phyloP scores from a whole-genome alignment of 306 rosid genomes.

The Malus fusca region DNA sequence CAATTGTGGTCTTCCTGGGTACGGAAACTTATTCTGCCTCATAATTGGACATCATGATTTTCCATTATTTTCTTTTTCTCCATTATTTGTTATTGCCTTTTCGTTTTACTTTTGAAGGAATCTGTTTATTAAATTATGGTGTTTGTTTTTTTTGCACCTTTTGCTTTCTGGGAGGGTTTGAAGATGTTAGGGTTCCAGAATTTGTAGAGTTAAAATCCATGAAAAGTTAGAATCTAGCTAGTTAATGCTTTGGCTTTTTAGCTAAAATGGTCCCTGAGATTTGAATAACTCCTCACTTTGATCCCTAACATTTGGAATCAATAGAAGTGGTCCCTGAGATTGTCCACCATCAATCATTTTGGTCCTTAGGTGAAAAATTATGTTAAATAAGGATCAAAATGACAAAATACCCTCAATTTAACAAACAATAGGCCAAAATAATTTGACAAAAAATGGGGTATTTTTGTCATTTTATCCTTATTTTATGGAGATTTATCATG shows the following conservation, averaged over 20 bases:
- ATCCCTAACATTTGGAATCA: too few relatives aligned
- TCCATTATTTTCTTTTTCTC: neutral
- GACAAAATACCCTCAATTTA: too few relatives aligned
- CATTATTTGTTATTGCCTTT: neutral
- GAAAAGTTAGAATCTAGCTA: neutral
- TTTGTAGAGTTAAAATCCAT: neutral
- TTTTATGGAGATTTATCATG: too few relatives aligned
- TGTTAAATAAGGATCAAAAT: too few relatives aligned
- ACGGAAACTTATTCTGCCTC: conserved; percentile 19
- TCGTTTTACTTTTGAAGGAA: neutral
- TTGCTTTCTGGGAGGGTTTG: neutral
- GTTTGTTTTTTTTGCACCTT: neutral
- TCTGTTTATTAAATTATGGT: neutral
- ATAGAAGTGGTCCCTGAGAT: too few relatives aligned
- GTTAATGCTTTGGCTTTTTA: neutral
- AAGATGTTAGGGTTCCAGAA: neutral
- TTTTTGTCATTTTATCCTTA: too few relatives aligned
- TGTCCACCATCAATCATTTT: too few relatives aligned
- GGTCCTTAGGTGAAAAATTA: too few relatives aligned
- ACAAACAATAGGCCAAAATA: too few relatives aligned
- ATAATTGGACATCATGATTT: neutral
- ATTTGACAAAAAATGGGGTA: too few relatives aligned
- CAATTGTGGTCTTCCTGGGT: conserved; percentile 97
- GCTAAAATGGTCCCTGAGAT: too few relatives aligned
- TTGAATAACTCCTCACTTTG: too few relatives aligned